A percentile compares a stretch with the other conserved stretches of the same genome.
Evolutionary conservation across 73 alveolate genomes (phyloP).

Genomic region (Paramecium pentaurelia): DNA sequence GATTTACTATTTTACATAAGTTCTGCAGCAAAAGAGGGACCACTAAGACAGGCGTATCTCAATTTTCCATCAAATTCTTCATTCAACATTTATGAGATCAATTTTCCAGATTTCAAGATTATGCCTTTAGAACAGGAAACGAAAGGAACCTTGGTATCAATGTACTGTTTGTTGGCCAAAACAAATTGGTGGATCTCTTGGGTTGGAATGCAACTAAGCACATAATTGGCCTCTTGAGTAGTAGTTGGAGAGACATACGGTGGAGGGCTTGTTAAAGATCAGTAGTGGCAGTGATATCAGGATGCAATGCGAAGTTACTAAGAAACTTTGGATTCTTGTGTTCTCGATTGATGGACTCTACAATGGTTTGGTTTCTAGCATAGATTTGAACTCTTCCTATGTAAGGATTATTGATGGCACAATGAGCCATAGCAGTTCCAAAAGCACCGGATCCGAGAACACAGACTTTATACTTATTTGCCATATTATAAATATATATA

Average conservation of each 20-base stretch:
- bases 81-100: constrained; percentile 62
- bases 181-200: constrained; percentile 59
- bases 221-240: constrained; percentile 53
- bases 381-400: constrained; percentile 57
- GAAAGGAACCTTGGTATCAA: constrained; percentile 62
- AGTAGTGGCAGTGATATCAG: constrained; percentile 58
- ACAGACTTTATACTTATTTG: constrained; percentile 56
- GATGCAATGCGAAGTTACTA: constrained; percentile 55
- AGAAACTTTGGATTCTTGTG: constrained; percentile 61
- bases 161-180: constrained; percentile 45
- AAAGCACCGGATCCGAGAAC: constrained; percentile 73
- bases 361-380: constrained; percentile 61
- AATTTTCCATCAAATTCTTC: constrained; percentile 63
- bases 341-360: constrained; percentile 23
- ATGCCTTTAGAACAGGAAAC: constrained; percentile 73
- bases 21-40: constrained; percentile 74
- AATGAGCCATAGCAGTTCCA: constrained; percentile 75
- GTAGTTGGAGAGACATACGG: neutral
- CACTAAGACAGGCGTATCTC: constrained; percentile 66
- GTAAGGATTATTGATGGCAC: constrained; percentile 57
- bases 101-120: constrained; percentile 42
- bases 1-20: constrained; percentile 43
- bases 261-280: constrained; percentile 62
- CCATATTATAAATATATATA: neutral
- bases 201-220: constrained; percentile 66